Evolutionary conservation across 768 basidiomycete genomes (phyloP), one percentile per base, ranked within the genome.

Genomic region (Lactarius quietus): DNA sequence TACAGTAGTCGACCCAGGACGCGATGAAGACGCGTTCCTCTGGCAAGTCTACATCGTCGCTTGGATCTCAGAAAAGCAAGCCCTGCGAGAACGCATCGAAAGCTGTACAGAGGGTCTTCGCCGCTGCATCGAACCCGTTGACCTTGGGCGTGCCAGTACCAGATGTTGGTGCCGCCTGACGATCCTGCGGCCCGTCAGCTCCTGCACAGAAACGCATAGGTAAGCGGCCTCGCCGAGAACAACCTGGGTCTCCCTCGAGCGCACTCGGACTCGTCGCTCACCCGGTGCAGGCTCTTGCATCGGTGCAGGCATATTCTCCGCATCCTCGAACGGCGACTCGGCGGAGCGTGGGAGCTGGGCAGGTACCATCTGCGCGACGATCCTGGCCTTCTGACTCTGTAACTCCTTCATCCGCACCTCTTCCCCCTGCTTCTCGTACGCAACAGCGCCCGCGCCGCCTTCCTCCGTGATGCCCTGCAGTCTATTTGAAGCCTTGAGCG

Each of bases 1-100:
- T 93, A 74, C 93, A 96, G 73, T 98, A 98, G 76, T 98, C 97
- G 48, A 98, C 90, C 97, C 97, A 98, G n/a, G 92, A 92, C 3
- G 91, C 92, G 68, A 99, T 94, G 77, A 98, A 98, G 52, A 96
- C 89, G 59, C 83, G 83, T 64, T 93, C 90, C 20, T 86, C 82
- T 0, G 81, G 82, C 3, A 92, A 70, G 48, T 75, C 71, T 1
- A 72, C 75, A 35, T 86, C 86, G 52, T 81, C 78, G 55, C 83
- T 78, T 3, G 88, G 86, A 66, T 90, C 84, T 9, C 83, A 79
- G 78, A 90, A 92, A 20, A 89, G 71, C 62, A 79, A 81, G 1
- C 89, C 89, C 4, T 73, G 73, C 2, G 83, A 80, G 70, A 82
- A 85, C 28, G 89, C 87, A 3, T 89, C 86, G 72, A 93, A 91